Evolutionary conservation across 2,329 filamentous ascomycete genomes (phyloP).

Genomic region (Sporothrix pseudoabietina): DNA sequence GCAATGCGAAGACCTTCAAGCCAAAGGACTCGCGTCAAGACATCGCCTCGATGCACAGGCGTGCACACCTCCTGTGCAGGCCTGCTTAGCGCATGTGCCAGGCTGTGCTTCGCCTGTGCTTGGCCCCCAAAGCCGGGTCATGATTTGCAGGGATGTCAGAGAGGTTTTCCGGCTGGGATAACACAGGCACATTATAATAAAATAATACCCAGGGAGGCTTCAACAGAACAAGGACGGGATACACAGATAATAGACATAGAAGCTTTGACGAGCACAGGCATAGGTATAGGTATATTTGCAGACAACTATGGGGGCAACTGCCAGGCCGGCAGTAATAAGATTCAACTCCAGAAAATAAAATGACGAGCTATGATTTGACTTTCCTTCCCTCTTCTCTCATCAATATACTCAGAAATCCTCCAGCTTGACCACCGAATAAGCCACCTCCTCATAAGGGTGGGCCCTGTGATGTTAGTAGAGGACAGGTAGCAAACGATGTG

Average conservation of each 20-base stretch:
- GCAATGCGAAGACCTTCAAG: too few relatives aligned
- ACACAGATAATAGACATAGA: constrained; percentile 6
- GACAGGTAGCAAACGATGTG: not conserved
- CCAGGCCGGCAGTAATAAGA: constrained; percentile 1
- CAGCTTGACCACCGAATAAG: constrained; percentile 52
- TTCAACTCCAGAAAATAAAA: constrained; percentile 20
- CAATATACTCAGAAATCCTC: constrained; percentile 47
- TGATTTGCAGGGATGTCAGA: too few relatives aligned
- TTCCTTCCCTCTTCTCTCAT: not conserved
- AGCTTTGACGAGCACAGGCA: not conserved
- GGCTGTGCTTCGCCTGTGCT: too few relatives aligned
- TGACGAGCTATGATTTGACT: not conserved
- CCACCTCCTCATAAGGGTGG: constrained; percentile 57
- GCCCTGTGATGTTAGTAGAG: constrained; percentile 41
- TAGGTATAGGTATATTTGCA: constrained; percentile 5
- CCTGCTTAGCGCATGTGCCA: too few relatives aligned
- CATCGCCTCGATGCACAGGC: too few relatives aligned
- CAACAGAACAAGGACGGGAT: not conserved
- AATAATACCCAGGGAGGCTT: not conserved
- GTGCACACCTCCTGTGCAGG: too few relatives aligned
- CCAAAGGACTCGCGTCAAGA: too few relatives aligned
- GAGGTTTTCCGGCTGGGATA: too few relatives aligned
- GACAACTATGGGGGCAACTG: not conserved
- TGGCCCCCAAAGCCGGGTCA: too few relatives aligned
- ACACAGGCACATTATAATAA: not conserved